These are phyloP conservation scores for Avena eriantha DNA, from an alignment of 176 grass and related monocot species.

Conservation along the genomic window DNA sequence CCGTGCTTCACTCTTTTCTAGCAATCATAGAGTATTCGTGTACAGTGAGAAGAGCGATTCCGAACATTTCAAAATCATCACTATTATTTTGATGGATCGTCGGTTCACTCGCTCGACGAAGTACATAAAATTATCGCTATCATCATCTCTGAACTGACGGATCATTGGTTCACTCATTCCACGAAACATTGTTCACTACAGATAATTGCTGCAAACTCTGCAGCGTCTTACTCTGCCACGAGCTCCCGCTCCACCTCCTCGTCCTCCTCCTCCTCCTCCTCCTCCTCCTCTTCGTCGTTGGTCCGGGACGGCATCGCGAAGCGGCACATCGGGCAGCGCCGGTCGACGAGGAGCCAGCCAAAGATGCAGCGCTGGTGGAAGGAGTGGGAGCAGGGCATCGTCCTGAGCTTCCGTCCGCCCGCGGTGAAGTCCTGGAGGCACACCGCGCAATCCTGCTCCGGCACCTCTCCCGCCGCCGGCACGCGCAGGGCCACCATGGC, in stretches of 20 bases:
- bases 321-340: slow-evolving; percentile 28
- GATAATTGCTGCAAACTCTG: background rate
- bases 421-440: background rate
- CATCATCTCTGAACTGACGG: too few species aligned
- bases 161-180: background rate
- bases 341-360: background rate
- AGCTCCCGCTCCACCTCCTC: background rate
- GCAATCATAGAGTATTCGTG: too few species aligned
- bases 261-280: background rate
- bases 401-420: background rate
- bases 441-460: background rate
- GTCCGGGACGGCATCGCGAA: background rate
- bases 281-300: background rate
- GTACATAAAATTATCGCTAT: too few species aligned
- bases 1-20: too few species aligned
- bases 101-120: background rate
- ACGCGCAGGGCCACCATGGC: background rate
- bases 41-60: too few species aligned
- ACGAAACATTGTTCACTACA: background rate
- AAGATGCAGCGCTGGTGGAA: slow-evolving; percentile 25
- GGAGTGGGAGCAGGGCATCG: slow-evolving; percentile 14
- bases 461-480: background rate
- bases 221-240: background rate
- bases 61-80: background rate
- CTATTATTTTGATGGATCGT: background rate